Percentiles rank a stretch among this genome's conserved stretches.
Evolutionary conservation across 495 filamentous ascomycete species (phyloP).

Genomic region (Neurospora cerealis): DNA sequence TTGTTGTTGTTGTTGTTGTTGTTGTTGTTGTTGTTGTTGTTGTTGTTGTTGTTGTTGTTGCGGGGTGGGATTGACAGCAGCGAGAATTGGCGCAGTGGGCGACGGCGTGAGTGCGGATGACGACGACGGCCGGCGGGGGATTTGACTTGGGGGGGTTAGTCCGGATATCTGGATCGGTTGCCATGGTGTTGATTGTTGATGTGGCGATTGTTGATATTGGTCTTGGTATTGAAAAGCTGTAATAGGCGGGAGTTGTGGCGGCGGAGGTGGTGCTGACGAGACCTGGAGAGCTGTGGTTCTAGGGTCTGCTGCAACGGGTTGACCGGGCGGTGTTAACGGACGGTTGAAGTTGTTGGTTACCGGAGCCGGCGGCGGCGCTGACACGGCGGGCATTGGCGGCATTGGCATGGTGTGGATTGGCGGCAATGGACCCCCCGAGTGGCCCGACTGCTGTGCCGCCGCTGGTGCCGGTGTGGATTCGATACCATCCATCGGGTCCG

Average conservation of each 20-base stretch:
- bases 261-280: neutral
- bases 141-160: neutral
- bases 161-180: neutral
- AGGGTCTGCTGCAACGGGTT: neutral
- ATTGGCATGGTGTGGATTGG: neutral
- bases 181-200: neutral
- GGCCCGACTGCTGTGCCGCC: neutral
- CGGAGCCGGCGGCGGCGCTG: neutral
- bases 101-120: neutral
- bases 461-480: neutral
- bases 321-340: neutral
- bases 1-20: neutral
- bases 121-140: neutral
- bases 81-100: neutral
- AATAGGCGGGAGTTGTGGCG: neutral
- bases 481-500: neutral
- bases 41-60: neutral
- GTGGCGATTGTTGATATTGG: neutral
- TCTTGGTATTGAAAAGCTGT: neutral
- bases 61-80: neutral
- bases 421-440: neutral
- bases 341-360: neutral
- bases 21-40: neutral
- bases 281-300: neutral
- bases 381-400: neutral